These are phyloP conservation scores for Fusarium brevicatenulatum DNA, from an alignment of 2,329 filamentous ascomycete species.

Conservation along the genomic window DNA sequence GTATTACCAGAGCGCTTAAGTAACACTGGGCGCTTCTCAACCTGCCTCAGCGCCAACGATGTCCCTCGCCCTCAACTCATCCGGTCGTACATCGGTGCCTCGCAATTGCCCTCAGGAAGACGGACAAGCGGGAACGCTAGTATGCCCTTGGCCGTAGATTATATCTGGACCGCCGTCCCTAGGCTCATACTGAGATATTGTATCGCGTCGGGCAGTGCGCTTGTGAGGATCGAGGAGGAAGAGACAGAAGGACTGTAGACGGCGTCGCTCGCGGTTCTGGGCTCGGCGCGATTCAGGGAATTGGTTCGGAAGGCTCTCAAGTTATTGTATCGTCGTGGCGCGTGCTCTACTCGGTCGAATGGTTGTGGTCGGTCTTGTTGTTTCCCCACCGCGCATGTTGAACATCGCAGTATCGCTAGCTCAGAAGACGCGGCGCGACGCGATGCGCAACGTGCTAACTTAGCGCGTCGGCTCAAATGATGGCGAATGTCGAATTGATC, in stretches of 20 bases:
- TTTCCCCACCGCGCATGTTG: fast-evolving
- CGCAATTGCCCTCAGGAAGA: fast-evolving
- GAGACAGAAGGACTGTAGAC: not conserved
- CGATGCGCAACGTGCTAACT: fast-evolving
- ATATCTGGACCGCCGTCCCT: fast-evolving
- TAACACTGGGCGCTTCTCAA: not conserved
- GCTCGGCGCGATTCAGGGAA: not conserved
- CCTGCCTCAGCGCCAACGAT: fast-evolving
- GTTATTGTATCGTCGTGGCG: fast-evolving
- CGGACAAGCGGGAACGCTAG: fast-evolving
- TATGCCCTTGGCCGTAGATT: fast-evolving
- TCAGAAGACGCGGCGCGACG: not conserved
- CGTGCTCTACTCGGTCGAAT: not conserved
- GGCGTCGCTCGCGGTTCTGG: not conserved
- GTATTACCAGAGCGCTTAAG: not conserved
- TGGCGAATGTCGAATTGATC: not conserved
- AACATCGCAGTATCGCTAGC: not conserved
- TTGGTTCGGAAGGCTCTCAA: fast-evolving
- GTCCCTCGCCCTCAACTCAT: not conserved
- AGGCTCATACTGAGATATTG: not conserved
- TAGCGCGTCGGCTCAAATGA: not conserved
- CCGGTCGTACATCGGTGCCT: not conserved
- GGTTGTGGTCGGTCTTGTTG: not conserved
- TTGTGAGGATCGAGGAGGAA: not conserved
- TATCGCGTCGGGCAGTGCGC: not conserved